Conservation (phyloP, 306 rosid genomes). For the Crotalaria pallida region DNA sequence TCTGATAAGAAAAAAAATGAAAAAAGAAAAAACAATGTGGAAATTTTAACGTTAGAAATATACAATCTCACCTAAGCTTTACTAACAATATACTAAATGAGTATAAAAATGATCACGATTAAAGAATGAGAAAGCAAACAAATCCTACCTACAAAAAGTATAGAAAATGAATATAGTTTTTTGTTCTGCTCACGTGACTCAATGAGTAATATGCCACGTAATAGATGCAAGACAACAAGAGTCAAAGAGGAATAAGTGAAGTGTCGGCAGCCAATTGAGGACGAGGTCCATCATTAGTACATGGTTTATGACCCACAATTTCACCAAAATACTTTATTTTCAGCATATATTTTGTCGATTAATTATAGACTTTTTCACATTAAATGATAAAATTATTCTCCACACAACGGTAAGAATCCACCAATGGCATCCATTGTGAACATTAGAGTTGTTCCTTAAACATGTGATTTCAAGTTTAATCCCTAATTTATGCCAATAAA, state of each 20-base stretch:
- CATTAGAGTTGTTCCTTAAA: too few species aligned
- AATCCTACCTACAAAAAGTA: background rate
- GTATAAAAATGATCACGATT: conserved; percentile 4
- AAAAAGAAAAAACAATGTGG: background rate
- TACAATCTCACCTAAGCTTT: background rate
- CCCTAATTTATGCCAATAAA: too few species aligned
- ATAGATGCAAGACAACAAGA: conserved; percentile 25
- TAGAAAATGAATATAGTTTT: background rate
- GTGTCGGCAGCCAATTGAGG: conserved; percentile 45
- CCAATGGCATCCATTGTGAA: background rate
- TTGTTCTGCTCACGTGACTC: conserved; percentile 45
- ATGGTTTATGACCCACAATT: background rate
- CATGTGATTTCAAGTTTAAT: too few species aligned
- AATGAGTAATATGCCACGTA: conserved; percentile 36
- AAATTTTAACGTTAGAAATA: background rate
- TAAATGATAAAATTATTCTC: too few species aligned
- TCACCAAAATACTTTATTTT: too few species aligned
- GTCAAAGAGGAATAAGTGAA: conserved; percentile 1
- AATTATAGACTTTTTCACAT: too few species aligned
- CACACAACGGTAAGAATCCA: background rate
- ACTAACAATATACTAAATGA: background rate
- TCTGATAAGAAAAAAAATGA: too few species aligned
- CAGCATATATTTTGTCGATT: too few species aligned
- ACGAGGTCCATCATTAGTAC: conserved; percentile 17
- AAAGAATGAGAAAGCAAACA: background rate